These are phyloP conservation scores for Anthracocystis setariae DNA, from an alignment of 1,284 basidiomycete species.

Conservation along the genomic window DNA sequence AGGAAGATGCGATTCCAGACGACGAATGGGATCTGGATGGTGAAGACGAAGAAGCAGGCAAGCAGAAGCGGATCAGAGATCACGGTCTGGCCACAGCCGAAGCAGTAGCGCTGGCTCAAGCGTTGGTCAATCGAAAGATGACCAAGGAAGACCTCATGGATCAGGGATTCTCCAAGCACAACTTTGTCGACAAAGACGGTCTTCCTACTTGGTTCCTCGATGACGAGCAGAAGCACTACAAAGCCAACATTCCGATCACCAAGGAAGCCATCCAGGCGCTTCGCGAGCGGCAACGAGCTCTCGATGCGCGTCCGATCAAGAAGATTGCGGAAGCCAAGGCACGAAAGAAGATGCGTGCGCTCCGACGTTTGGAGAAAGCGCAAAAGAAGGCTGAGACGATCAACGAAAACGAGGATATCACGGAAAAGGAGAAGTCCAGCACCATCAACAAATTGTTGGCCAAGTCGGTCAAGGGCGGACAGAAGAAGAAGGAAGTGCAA, in stretches of 20 bases:
- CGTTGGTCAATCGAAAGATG: slow-evolving; percentile 88
- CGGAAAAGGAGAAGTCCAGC: slow-evolving; percentile 89
- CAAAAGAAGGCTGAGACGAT: slow-evolving; percentile 97
- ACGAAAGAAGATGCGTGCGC: slow-evolving; percentile 91
- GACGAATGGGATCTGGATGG: slow-evolving; percentile 84
- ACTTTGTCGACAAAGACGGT: slow-evolving; percentile 85
- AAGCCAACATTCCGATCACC: slow-evolving; percentile 92
- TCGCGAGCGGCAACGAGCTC: slow-evolving; percentile 87
- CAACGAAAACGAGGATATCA: slow-evolving; percentile 79
- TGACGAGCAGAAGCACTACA: slow-evolving; percentile 93
- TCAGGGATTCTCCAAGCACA: slow-evolving; percentile 92
- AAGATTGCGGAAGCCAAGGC: slow-evolving; percentile 99
- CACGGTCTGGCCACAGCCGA: slow-evolving; percentile 88
- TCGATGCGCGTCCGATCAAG: slow-evolving; percentile 98
- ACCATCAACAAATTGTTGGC: slow-evolving; percentile 91
- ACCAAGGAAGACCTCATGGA: slow-evolving; percentile 90
- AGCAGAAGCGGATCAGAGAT: slow-evolving; percentile 78
- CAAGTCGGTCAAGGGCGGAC: slow-evolving; percentile 73
- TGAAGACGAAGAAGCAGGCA: slow-evolving; percentile 77
- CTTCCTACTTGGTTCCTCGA: slow-evolving; percentile 97
- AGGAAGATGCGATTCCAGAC: slow-evolving; percentile 79
- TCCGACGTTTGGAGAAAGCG: slow-evolving; percentile 86
- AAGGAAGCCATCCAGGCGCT: slow-evolving; percentile 92
- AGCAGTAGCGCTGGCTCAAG: slow-evolving; percentile 89
- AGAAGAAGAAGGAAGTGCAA: slow-evolving; percentile 80